A percentile compares a stretch with the other conserved stretches of the same genome.
Evolutionary conservation across 2,329 filamentous ascomycete genomes (phyloP).

Genomic region (Aspergillus sp.): DNA sequence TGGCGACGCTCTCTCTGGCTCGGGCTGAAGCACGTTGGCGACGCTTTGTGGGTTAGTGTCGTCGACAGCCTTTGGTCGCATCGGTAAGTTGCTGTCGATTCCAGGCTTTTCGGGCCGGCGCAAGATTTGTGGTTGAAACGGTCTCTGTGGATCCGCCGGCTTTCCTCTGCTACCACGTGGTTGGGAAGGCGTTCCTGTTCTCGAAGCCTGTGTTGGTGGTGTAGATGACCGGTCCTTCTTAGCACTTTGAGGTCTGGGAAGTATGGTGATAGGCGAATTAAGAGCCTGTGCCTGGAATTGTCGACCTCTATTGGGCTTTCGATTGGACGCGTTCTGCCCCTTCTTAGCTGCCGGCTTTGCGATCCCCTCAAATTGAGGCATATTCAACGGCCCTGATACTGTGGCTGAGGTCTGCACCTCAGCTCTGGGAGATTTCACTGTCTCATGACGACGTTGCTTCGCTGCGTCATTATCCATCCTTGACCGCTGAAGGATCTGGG

Average conservation of each 20-base stretch:
- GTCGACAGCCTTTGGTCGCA: slow-evolving; percentile 17
- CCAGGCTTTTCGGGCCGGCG: slow-evolving; percentile 40
- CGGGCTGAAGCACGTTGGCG: not conserved
- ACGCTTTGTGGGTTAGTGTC: slow-evolving; percentile 9
- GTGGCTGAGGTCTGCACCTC: slow-evolving; percentile 30
- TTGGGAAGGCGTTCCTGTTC: slow-evolving; percentile 8
- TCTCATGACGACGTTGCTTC: slow-evolving; percentile 10
- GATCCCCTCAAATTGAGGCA: slow-evolving; percentile 31
- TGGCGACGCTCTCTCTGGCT: slow-evolving; percentile 11
- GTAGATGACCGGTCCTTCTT: slow-evolving; percentile 19
- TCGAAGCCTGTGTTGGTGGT: not conserved
- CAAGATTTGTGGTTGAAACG: slow-evolving; percentile 48
- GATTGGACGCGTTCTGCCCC: slow-evolving; percentile 13
- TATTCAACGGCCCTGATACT: slow-evolving; percentile 33
- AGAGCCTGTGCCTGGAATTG: slow-evolving; percentile 15
- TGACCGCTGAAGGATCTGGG: slow-evolving; percentile 28
- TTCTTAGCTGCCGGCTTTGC: slow-evolving; percentile 20
- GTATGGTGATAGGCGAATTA: slow-evolving; percentile 31
- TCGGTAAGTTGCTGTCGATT: slow-evolving; percentile 21
- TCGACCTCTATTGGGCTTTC: slow-evolving; percentile 15
- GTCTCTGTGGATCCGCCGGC: slow-evolving; percentile 31
- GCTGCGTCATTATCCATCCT: slow-evolving; percentile 4
- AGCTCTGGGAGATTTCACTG: slow-evolving; percentile 8
- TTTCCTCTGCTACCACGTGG: slow-evolving; percentile 14
- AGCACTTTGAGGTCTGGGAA: slow-evolving; percentile 26